phyloP scores from a whole-genome alignment of 2,329 filamentous ascomycete genomes.

The Colletotrichum aenigma region DNA sequence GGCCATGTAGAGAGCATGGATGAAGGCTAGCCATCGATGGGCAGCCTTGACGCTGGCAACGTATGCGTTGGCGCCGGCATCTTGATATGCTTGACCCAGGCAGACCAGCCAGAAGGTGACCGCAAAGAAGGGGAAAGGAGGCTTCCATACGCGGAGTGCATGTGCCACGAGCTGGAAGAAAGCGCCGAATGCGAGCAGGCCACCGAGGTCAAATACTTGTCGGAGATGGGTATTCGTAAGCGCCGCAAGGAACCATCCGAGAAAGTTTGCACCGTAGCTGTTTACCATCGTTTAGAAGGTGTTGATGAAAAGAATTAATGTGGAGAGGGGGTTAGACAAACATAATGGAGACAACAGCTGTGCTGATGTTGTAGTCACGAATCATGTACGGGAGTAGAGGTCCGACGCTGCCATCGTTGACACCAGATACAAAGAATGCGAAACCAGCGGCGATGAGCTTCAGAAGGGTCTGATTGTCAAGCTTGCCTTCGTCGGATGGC shows the following conservation, averaged over 20 bases:
- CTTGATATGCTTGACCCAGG: constrained; percentile 66
- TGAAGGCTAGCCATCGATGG: constrained; percentile 66
- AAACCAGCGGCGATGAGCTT: constrained; percentile 61
- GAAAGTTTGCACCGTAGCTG: constrained; percentile 61
- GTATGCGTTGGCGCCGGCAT: constrained; percentile 67
- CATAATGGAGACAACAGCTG: constrained; percentile 55
- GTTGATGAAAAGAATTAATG: accelerated
- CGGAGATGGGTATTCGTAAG: constrained; percentile 58
- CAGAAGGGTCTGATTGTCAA: constrained; percentile 32
- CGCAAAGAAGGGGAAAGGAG: constrained; percentile 61
- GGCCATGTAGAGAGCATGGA: constrained; percentile 66
- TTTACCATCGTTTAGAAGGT: accelerated
- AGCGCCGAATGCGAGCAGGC: constrained; percentile 61
- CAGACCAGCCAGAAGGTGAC: constrained; percentile 63
- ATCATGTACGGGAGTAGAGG: constrained; percentile 68
- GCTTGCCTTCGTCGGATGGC: background rate
- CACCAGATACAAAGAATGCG: constrained; percentile 69
- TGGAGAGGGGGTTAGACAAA: constrained; percentile 28
- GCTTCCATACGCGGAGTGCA: constrained; percentile 57
- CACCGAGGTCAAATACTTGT: constrained; percentile 58
- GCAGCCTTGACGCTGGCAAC: constrained; percentile 54
- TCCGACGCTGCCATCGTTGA: constrained; percentile 69
- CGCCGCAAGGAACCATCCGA: constrained; percentile 64
- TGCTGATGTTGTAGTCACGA: constrained; percentile 57
- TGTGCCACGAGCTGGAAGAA: constrained; percentile 58